These are phyloP conservation scores for Chalciporus sphaerocephalus DNA, from an alignment of 768 basidiomycete genomes.

Conservation along the genomic window DNA sequence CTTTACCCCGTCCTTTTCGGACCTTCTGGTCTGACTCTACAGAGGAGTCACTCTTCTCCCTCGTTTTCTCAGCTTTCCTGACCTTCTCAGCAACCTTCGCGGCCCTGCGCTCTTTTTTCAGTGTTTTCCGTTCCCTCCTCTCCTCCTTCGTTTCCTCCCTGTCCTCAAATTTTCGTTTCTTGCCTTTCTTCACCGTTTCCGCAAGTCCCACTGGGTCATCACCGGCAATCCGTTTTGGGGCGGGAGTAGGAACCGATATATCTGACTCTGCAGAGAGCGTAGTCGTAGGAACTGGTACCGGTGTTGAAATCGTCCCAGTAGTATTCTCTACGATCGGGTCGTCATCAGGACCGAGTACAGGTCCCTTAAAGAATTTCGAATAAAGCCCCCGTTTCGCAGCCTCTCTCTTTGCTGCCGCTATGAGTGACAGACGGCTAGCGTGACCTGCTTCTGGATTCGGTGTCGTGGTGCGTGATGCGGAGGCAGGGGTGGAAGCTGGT, in stretches of 20 bases:
- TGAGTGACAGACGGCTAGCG: slow-evolving; percentile 40
- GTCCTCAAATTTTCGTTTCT: slow-evolving; percentile 11
- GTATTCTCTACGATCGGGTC: not conserved
- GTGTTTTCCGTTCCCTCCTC: slow-evolving; percentile 21
- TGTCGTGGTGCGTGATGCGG: slow-evolving; percentile 38
- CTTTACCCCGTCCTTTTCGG: not conserved
- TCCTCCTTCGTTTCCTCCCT: slow-evolving; percentile 14
- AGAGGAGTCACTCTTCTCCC: not conserved
- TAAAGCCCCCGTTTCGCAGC: slow-evolving; percentile 75
- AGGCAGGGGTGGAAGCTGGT: slow-evolving; percentile 35
- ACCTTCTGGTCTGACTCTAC: not conserved
- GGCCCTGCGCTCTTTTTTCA: slow-evolving; percentile 21
- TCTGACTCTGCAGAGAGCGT: not conserved
- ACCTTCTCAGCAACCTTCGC: slow-evolving; percentile 14
- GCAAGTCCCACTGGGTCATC: not conserved
- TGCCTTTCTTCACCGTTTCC: not conserved
- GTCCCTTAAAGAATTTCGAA: slow-evolving; percentile 76
- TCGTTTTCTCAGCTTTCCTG: slow-evolving; percentile 4
- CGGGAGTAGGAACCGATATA: not conserved
- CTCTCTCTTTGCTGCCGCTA: slow-evolving; percentile 69
- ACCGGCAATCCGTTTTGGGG: not conserved
- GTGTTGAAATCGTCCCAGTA: not conserved
- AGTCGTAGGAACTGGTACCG: not conserved
- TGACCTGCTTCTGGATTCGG: slow-evolving; percentile 27
- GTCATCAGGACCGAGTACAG: slow-evolving; percentile 52